phyloP scores from a whole-genome alignment of 345 rosid genomes.

The Eucalyptus sideroxylon region DNA sequence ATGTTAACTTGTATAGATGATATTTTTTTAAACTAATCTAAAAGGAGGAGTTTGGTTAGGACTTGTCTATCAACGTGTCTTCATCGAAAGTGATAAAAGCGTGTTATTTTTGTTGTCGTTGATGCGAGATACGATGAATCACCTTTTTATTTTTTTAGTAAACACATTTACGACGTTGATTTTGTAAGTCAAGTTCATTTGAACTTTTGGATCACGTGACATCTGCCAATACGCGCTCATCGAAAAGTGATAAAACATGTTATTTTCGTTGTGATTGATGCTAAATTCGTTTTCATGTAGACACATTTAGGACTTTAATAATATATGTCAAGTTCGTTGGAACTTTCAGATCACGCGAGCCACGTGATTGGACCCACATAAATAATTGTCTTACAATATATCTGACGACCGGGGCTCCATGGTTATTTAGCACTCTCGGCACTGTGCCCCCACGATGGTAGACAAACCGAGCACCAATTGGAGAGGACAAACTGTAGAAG shows the following conservation, averaged over 20 bases:
- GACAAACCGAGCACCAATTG: not conserved
- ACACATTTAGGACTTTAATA: not conserved
- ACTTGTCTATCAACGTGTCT: rapidly evolving
- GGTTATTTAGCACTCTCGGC: not conserved
- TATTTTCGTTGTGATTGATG: not conserved
- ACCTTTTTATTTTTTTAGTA: rapidly evolving
- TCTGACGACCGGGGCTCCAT: not conserved
- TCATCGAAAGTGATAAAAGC: not conserved
- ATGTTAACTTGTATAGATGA: not conserved
- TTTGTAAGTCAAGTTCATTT: not conserved
- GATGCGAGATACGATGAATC: not conserved
- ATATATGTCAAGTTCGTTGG: not conserved
- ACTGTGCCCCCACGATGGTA: not conserved
- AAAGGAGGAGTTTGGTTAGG: not conserved
- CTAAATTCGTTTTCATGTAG: not conserved
- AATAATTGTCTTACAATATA: not conserved
- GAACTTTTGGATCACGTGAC: not conserved
- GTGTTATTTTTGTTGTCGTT: not conserved
- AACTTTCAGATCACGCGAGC: not conserved
- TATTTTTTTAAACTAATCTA: not conserved
- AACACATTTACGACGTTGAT: not conserved
- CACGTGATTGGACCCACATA: not conserved
- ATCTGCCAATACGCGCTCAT: rapidly evolving
- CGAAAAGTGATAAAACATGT: not conserved
- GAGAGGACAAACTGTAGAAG: not conserved